Percentiles rank a stretch among this genome's conserved stretches.
phyloP scores from a whole-genome alignment of 2,329 filamentous ascomycete genomes.

The Allantophomopsis lycopodina region DNA sequence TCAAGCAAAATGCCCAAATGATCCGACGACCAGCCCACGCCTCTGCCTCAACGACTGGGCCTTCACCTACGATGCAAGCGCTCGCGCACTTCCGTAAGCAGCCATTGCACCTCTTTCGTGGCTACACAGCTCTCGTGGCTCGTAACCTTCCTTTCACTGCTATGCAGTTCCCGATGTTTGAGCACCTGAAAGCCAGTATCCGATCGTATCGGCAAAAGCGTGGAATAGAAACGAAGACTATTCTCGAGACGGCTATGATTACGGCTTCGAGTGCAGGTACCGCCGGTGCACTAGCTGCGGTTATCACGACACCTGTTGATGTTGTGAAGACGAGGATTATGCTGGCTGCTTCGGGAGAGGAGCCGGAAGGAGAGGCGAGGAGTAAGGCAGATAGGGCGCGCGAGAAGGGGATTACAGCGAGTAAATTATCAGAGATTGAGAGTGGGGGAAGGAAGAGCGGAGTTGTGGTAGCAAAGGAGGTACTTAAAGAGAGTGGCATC shows the following conservation, averaged over 20 bases:
- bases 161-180: constrained; percentile 79
- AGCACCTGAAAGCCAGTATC: constrained; percentile 47
- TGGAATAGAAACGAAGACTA: constrained; percentile 8
- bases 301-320: constrained; percentile 79
- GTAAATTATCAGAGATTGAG: constrained; percentile 13
- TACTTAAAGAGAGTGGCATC: constrained; percentile 53
- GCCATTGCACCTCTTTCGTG: constrained; percentile 43
- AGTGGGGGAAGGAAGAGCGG: constrained; percentile 26
- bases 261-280: constrained; percentile 62
- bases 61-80: constrained; percentile 36
- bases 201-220: constrained; percentile 25
- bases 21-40: constrained; percentile 26
- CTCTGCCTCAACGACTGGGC: constrained; percentile 15
- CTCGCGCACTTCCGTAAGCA: constrained; percentile 37
- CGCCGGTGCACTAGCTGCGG: constrained; percentile 62
- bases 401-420: constrained; percentile 12
- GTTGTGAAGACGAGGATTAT: constrained; percentile 86
- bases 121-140: constrained; percentile 70
- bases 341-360: constrained; percentile 39
- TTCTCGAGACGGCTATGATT: constrained; percentile 55
- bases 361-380: constrained; percentile 13
- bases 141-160: constrained; percentile 81
- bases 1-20: constrained; percentile 93
- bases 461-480: constrained; percentile 46
- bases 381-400: constrained; percentile 10